These are phyloP conservation scores for Calonectria hongkongensis DNA, from an alignment of 2,329 filamentous ascomycete genomes.

Conservation along the genomic window DNA sequence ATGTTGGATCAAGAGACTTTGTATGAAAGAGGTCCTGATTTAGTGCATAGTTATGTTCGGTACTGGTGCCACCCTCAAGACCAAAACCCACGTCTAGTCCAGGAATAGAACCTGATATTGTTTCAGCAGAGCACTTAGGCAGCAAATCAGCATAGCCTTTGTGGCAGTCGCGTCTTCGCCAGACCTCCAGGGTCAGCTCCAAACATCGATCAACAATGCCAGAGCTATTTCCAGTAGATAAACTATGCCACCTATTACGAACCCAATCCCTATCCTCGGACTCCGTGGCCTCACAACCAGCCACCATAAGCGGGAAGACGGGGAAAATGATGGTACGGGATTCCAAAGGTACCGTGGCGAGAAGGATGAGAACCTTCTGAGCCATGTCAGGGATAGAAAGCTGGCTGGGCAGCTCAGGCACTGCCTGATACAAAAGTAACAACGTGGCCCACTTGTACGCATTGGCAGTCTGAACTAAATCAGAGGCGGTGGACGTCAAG, in stretches of 20 bases:
- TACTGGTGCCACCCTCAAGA: not conserved
- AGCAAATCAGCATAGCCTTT: not conserved
- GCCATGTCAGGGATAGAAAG: conserved; percentile 33
- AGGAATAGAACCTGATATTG: not conserved
- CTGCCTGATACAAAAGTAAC: conserved; percentile 38
- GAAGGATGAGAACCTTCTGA: conserved; percentile 39
- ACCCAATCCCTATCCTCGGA: conserved; percentile 42
- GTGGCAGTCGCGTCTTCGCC: conserved; percentile 39
- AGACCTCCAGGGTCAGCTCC: conserved; percentile 42
- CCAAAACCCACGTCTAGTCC: not conserved
- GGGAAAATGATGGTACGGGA: conserved; percentile 39
- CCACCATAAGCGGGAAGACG: conserved; percentile 41
- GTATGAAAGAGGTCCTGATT: not conserved
- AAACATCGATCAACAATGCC: conserved; percentile 41
- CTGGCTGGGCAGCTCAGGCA: conserved; percentile 38
- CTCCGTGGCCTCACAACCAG: conserved; percentile 40
- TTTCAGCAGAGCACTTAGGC: not conserved
- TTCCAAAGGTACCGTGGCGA: conserved; percentile 38
- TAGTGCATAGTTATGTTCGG: not conserved
- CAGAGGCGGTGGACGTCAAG: conserved; percentile 24
- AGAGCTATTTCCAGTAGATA: conserved; percentile 36
- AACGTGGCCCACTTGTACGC: conserved; percentile 44
- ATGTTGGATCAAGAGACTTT: not conserved
- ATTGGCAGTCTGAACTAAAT: conserved; percentile 40
- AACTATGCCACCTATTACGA: conserved; percentile 38